Evolutionary conservation across 2,329 filamentous ascomycete species (phyloP), one percentile per base, ranked within the genome.

Genomic region (Neonectria magnoliae): DNA sequence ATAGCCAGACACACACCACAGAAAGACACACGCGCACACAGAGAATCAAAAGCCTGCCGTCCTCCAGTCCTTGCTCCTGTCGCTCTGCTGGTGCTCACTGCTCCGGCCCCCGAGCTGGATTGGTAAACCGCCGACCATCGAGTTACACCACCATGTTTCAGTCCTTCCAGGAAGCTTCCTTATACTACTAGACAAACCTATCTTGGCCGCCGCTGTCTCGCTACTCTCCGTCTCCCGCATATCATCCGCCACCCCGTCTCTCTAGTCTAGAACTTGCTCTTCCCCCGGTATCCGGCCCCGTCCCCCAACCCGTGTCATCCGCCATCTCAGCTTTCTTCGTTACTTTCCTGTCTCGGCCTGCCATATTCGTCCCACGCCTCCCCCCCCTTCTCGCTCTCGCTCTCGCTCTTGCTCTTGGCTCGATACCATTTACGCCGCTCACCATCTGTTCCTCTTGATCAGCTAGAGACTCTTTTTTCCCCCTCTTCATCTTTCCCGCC

Each of bases 71-170:
- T 48, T 42, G 47, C 33, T 51, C 22, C 33, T 45, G 31, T 48
- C 42, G 50, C 51, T 64, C 56, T 56, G 44, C 58, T 64, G 56
- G 51, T 51, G 33, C 44, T 48, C 36, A 51, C 44, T 51, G 33
- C 31, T 36, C 71, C 68, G 71, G 61, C 63, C 64, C 48, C 69
- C 64, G 67, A 71, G 57, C 68, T 71, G 64, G 63, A 71, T 70
- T 72, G 67, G 68, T 68, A 73, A 75, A 74, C 71, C 71, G 61
- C 72, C 71, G 70, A 68, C 65, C 62, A 47, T 73, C 65, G 56
- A 66, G 78, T 79, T 73, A 75, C 76, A 79, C 77, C 65, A 72
- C 60, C 71, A 73, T 79, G 78, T 79, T 78, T 78, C 76, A 76
- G 71, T 76, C 69, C 68, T 66, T 69, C 67, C 53, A 66, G 54